phyloP scores from a whole-genome alignment of 2,329 filamentous ascomycete species.

The Ophiocordyceps unilateralis region DNA sequence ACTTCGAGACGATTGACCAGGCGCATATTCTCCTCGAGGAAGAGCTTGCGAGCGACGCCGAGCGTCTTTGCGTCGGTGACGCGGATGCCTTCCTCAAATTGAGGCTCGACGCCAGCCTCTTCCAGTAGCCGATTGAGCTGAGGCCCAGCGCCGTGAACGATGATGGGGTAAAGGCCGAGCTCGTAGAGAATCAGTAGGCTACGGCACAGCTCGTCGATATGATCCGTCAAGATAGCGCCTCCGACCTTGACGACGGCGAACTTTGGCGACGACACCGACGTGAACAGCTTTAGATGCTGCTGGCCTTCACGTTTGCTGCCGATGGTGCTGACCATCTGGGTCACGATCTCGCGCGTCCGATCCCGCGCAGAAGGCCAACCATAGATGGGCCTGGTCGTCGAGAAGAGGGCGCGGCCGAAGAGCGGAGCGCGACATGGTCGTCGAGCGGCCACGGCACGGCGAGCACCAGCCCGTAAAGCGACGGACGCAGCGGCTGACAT shows the following conservation, averaged over 20 bases:
- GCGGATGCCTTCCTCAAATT: conserved; percentile 91
- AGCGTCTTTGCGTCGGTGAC: conserved; percentile 93
- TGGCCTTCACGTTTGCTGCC: conserved; percentile 91
- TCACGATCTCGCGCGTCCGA: conserved; percentile 18
- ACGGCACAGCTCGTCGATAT: conserved; percentile 79
- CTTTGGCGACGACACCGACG: conserved; percentile 86
- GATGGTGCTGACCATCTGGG: conserved; percentile 70
- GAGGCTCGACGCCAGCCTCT: conserved; percentile 79
- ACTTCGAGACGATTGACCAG: conserved; percentile 78
- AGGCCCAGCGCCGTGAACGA: conserved; percentile 87
- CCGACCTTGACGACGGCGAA: conserved; percentile 98
- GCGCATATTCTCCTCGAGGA: conserved; percentile 89
- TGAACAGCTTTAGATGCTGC: conserved; percentile 96
- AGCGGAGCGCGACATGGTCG: conserved; percentile 10
- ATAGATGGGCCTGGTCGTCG: background rate
- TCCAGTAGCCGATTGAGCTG: conserved; percentile 87
- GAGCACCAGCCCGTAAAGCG: conserved; percentile 24
- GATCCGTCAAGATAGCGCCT: conserved; percentile 86
- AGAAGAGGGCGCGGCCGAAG: conserved; percentile 6
- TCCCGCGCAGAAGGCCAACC: conserved; percentile 8
- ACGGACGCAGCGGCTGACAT: conserved; percentile 23
- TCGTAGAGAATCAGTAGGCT: conserved; percentile 85
- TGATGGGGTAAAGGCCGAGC: conserved; percentile 85
- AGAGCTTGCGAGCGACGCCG: conserved; percentile 76
- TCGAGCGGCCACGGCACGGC: conserved; percentile 14